A percentile compares a stretch with the other conserved stretches of the same genome.
These are phyloP conservation scores for Miamiensis avidus DNA, from an alignment of 169 alveolate species.

Conservation along the genomic window DNA sequence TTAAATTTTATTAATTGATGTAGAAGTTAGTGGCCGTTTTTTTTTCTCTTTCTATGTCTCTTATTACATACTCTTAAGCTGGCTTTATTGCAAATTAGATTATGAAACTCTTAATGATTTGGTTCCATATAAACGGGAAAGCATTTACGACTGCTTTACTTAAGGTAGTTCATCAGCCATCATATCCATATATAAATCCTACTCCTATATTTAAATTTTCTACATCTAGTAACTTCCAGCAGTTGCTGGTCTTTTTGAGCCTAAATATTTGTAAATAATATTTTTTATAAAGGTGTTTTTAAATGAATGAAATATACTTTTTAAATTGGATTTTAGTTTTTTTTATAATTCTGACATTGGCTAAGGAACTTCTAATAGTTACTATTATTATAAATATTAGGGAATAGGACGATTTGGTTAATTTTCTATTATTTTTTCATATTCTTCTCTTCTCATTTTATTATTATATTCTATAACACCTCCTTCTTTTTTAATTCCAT, in stretches of 20 bases:
- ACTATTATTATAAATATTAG: no score
- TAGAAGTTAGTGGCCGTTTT: not conserved
- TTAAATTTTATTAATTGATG: no score
- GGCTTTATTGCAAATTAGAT: no score
- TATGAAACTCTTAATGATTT: no score
- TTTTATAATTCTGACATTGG: not conserved
- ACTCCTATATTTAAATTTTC: not conserved
- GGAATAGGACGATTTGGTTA: not conserved
- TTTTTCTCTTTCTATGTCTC: not conserved
- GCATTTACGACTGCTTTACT: no score
- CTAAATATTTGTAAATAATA: not conserved
- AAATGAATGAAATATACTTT: no score
- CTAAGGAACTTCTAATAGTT: not conserved
- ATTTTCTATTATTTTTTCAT: not conserved
- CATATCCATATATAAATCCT: not conserved
- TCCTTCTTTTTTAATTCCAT: not conserved
- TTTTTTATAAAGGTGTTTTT: no score
- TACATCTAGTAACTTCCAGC: not conserved
- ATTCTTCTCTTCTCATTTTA: not conserved
- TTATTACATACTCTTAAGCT: no score
- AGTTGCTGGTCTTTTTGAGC: not conserved
- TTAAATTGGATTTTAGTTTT: no score
- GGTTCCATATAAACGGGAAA: no score
- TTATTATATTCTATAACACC: not conserved
- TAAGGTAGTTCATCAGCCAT: not conserved